Base-by-base conservation (phyloP, 768 basidiomycete genomes). In the Guyanaporus albipodus region DNA sequence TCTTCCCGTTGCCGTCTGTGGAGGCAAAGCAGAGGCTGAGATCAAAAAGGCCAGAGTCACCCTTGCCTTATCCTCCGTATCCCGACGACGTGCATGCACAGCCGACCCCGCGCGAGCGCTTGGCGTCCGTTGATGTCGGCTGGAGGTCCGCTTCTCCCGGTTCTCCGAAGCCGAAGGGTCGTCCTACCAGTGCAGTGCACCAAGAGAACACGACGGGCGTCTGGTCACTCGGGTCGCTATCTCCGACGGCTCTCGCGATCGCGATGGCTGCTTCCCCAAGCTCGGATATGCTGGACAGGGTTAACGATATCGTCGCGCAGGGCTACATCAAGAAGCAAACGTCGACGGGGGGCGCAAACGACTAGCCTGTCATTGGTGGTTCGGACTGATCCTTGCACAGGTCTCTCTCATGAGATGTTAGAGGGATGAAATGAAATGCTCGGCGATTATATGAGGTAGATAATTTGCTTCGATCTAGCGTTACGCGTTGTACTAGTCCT, bases 241-340 rank as follows among this genome's bases (percentile, higher is more conserved):
- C 62, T 4, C 62, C 54, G 6, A 62, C 54, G 17, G 53, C 52
- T 33, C 51, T 64, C 0, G 59, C 56, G 17, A 38, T 57, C 12
- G 58, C 49, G 2, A 34, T 66, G 37, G 55, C 52, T 3, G 48
- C 61, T n/a, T 46, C 56, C 4, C 43, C 60, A 24, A 66, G 57
- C 37, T 36, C 27, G 27, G 63, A 61, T 14, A 58, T 66, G 43
- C 44, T 71, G 15, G 53, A 41, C 46, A 66, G 52, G 39, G 69
- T 75, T 3, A 67, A 68, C 24, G 60, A 66, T 17, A 70, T 74
- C 18, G 57, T 74, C 24, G 57, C 62, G 18, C 57, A 49, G 44
- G 67, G 73, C 7, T 69, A 72, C 63, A 64, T 56, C 24, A 52
- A 63, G 42, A 48, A 45, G 38, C 40, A 36, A 10, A 22, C 26